A percentile compares a stretch with the other conserved stretches of the same genome.
Evolutionary conservation across 805 yeast species (phyloP).

Genomic region (Metschnikowia noctiluminum): DNA sequence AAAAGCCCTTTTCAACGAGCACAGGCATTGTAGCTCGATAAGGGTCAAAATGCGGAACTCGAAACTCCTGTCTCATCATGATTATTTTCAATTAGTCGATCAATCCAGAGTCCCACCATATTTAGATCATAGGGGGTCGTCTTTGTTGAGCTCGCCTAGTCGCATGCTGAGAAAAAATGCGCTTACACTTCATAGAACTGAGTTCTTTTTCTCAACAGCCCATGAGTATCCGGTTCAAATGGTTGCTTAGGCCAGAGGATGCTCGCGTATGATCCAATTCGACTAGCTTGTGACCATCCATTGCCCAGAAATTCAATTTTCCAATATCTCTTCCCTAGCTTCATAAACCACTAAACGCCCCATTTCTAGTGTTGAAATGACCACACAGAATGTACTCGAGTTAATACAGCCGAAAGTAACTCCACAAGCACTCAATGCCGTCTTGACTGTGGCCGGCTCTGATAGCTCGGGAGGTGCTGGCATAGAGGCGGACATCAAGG

Average conservation of each 20-base stretch:
- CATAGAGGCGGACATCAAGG: conserved; percentile 82
- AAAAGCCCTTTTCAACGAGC: no score
- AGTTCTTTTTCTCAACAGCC: neutral
- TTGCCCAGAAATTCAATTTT: neutral
- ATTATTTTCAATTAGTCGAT: no score
- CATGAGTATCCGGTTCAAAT: neutral
- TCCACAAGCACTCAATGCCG: conserved; percentile 11
- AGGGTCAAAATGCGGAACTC: no score
- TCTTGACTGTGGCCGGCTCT: conserved; percentile 59
- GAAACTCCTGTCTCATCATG: no score
- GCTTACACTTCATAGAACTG: conserved; percentile 7
- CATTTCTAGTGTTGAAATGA: neutral
- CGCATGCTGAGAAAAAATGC: conserved; percentile 6
- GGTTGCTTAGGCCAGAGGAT: neutral
- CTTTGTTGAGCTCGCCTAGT: neutral
- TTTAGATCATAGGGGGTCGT: no score
- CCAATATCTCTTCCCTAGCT: neutral
- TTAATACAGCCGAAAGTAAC: conserved; percentile 3
- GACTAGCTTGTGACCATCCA: neutral
- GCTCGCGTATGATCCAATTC: neutral
- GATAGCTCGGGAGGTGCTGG: conserved; percentile 93
- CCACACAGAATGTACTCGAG: neutral
- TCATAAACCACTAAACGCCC: neutral
- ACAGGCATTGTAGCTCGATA: no score
- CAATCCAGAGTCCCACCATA: no score